Evolutionary conservation across 108 stramenopile genomes (phyloP).

Genomic region (Skeletonema marinoi): DNA sequence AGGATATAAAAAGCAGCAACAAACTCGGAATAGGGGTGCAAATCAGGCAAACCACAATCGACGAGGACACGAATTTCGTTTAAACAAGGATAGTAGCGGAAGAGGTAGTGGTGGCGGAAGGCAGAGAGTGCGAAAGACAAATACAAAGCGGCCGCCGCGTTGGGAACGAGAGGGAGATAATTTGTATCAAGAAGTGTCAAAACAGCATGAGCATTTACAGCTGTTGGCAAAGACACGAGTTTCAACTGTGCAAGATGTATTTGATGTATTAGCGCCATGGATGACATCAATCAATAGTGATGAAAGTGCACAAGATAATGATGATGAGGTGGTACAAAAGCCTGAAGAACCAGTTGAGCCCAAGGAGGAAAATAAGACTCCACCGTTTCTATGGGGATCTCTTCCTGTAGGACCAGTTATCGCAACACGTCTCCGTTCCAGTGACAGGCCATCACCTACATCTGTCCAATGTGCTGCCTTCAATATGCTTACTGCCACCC

Average conservation of each 20-base stretch:
- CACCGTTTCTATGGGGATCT: constrained; percentile 59
- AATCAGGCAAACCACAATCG: constrained; percentile 48
- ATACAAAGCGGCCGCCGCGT: constrained; percentile 58
- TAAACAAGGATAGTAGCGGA: constrained; percentile 9
- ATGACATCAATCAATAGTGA: not conserved
- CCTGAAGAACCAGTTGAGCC: not conserved
- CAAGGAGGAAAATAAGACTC: not conserved
- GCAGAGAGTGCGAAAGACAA: constrained; percentile 21
- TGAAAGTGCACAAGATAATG: not conserved
- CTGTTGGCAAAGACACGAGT: constrained; percentile 6
- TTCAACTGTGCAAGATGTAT: constrained; percentile 34
- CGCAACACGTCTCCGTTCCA: constrained; percentile 36
- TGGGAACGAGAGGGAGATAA: constrained; percentile 82
- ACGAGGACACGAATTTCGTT: constrained; percentile 36
- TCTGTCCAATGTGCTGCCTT: constrained; percentile 62
- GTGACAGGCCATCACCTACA: constrained; percentile 49
- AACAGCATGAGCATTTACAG: constrained; percentile 11
- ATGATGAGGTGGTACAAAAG: not conserved
- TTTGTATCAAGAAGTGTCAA: constrained; percentile 55
- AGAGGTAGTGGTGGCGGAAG: not conserved
- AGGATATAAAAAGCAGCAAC: not conserved
- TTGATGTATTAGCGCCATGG: constrained; percentile 33
- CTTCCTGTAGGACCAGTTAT: constrained; percentile 68
- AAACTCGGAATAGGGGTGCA: constrained; percentile 36
- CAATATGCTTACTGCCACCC: constrained; percentile 28